Percentiles rank a stretch among this genome's conserved stretches.
phyloP scores from a whole-genome alignment of 163 green algal species.

The Chlorella variabilis region DNA sequence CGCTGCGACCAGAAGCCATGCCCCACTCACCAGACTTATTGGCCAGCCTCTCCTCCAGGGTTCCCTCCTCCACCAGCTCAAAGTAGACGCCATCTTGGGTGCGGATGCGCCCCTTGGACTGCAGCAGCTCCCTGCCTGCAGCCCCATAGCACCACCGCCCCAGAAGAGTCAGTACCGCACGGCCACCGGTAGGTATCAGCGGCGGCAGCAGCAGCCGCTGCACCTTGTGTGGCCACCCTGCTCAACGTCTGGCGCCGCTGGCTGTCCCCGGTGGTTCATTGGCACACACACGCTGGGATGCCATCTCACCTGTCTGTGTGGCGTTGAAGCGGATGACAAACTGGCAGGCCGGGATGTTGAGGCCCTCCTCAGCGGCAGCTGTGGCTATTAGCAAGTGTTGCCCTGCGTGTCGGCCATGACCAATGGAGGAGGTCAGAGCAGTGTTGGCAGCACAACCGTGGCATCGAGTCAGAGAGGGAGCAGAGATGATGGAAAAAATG shows the following conservation, averaged over 20 bases:
- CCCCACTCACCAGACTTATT: background rate
- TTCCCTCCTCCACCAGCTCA: background rate
- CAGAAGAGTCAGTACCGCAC: background rate
- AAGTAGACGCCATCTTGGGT: background rate
- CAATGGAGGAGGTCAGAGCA: too few relatives aligned
- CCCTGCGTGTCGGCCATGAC: background rate
- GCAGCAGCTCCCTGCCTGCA: background rate
- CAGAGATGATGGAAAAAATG: too few relatives aligned
- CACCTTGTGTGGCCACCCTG: too few relatives aligned
- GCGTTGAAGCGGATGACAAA: conserved; percentile 4
- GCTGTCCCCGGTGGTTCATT: too few relatives aligned
- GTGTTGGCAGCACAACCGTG: too few relatives aligned
- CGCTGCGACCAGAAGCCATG: too few relatives aligned
- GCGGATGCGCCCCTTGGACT: background rate
- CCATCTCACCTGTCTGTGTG: background rate
- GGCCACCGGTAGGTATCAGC: background rate
- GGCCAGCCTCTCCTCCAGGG: background rate
- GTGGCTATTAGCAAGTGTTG: background rate
- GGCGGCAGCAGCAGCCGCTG: too few relatives aligned
- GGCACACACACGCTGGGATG: too few relatives aligned
- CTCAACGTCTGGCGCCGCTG: too few relatives aligned
- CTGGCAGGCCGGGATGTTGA: conserved; percentile 7
- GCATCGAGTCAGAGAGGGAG: too few relatives aligned
- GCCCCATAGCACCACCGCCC: background rate
- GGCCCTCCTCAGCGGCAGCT: background rate